Evolutionary conservation across 306 rosid genomes (phyloP).

Genomic region (Benincasa hispida): DNA sequence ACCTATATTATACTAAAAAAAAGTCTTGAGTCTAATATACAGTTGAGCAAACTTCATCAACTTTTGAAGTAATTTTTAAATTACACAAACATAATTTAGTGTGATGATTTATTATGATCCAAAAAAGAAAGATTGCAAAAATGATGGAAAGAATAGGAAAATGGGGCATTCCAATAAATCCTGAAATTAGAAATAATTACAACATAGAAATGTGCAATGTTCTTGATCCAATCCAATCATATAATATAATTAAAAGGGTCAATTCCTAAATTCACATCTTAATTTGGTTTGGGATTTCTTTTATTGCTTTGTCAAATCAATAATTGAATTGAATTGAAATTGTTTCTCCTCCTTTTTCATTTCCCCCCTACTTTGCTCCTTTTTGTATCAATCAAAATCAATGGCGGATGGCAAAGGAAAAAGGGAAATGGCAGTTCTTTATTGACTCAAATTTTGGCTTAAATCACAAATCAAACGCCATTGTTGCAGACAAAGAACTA

Average conservation of each 20-base stretch:
- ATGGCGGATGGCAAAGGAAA: not conserved
- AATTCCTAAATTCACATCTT: not conserved
- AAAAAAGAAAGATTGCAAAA: not conserved
- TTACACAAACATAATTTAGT: not conserved
- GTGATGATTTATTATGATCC: not conserved
- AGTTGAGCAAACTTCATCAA: too few relatives aligned
- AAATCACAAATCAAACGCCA: not conserved
- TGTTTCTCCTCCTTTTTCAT: not conserved
- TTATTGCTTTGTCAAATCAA: not conserved
- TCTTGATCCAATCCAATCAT: not conserved
- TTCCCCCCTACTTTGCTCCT: not conserved
- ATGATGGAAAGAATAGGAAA: not conserved
- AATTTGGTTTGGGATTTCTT: too few relatives aligned
- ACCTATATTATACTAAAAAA: too few relatives aligned
- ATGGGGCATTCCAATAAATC: not conserved
- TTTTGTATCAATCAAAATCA: slow-evolving; percentile 1
- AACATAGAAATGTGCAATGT: not conserved
- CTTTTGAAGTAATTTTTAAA: too few relatives aligned
- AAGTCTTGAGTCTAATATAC: too few relatives aligned
- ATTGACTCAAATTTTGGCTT: not conserved
- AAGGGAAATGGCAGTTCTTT: not conserved
- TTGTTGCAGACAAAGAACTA: not conserved
- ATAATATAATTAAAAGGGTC: too few relatives aligned
- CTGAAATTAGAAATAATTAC: not conserved
- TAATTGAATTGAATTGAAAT: not conserved